Base-by-base conservation (phyloP, 148 eudicot genomes). In the Polygonum aviculare region DNA sequence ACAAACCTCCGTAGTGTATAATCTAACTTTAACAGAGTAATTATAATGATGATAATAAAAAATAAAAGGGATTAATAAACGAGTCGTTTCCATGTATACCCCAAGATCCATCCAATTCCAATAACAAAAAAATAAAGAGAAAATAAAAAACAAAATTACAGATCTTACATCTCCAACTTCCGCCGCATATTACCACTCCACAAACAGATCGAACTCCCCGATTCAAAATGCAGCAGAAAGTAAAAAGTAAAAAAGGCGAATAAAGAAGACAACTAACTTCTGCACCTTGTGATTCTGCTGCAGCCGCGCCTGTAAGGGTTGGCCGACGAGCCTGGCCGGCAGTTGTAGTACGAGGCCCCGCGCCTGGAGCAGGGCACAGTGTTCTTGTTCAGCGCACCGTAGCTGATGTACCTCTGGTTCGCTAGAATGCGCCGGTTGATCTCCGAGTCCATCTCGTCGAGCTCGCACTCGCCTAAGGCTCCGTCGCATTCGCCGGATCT, bases 281-380 rank as follows among this genome's bases (percentile, higher is more conserved):
- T 76, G 86, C 93, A 90, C 18, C 91, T 85, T 16, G 91, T 78
- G 50, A 90, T 88, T 5, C 81, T 70, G 72, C 88, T 88, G 87
- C 90, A 90, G 0, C 91, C 90, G 49, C 94, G 94, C 1, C 76
- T 47, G 81, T 88, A 90, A 0, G 94, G 94, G 35, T 90, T 90
- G 19, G 91, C 91, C 59, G 82, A 85, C 2, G 83, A 89, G 16
- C 94, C 90, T 0, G 85, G 79, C n/a, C 77, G 77, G 71, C 94
- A 88, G 51, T 90, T 86, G 82, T 88, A 88, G 85, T 90, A 90
- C 4, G 94, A 90, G 5, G 87, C 86, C 33, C 94, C 91, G 39
- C 94, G 90, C 3, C 77, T 76, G 1, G 91, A 88, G 73, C 94
- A 90, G 0, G 94, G 94, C 7, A 78, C 80, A 11, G 57, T 84